Percentiles rank a stretch among this genome's conserved stretches.
Conservation (phyloP, 805 yeast species). For the Isabelozyma gotoi region DNA sequence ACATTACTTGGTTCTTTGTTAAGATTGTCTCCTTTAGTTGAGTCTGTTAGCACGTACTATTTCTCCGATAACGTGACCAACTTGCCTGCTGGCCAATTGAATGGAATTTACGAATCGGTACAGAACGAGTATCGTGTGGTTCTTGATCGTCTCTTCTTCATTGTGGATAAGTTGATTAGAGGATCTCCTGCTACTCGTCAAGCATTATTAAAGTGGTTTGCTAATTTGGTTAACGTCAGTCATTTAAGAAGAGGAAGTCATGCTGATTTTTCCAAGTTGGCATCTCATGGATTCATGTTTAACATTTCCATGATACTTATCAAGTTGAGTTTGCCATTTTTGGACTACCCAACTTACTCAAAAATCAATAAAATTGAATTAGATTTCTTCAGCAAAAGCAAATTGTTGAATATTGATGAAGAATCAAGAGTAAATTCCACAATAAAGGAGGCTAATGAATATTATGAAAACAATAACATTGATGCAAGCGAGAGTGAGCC, state of each 20-base stretch:
- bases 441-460: slow-evolving; percentile 62
- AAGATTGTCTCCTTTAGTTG: slow-evolving; percentile 69
- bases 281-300: slow-evolving; percentile 80
- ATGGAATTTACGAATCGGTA: slow-evolving; percentile 54
- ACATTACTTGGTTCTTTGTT: slow-evolving; percentile 79
- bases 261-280: slow-evolving; percentile 62
- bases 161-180: slow-evolving; percentile 73
- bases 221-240: slow-evolving; percentile 71
- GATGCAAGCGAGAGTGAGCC: slow-evolving; percentile 24
- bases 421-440: slow-evolving; percentile 86
- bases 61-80: slow-evolving; percentile 30
- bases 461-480: slow-evolving; percentile 42
- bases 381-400: slow-evolving; percentile 58
- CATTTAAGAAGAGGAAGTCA: slow-evolving; percentile 88
- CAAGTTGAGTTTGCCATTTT: slow-evolving; percentile 79
- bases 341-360: slow-evolving; percentile 56
- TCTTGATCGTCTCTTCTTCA: slow-evolving; percentile 62
- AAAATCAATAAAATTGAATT: slow-evolving; percentile 78
- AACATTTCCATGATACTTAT: slow-evolving; percentile 69
- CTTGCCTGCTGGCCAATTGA: slow-evolving; percentile 36
- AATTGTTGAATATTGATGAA: slow-evolving; percentile 64
- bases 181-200: slow-evolving; percentile 66
- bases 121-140: slow-evolving; percentile 63
- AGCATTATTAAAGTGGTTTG: slow-evolving; percentile 66
- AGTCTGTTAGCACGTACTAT: slow-evolving; percentile 46